These are phyloP conservation scores for Gentiana straminea DNA, from an alignment of 257 asterid species.

Conservation along the genomic window DNA sequence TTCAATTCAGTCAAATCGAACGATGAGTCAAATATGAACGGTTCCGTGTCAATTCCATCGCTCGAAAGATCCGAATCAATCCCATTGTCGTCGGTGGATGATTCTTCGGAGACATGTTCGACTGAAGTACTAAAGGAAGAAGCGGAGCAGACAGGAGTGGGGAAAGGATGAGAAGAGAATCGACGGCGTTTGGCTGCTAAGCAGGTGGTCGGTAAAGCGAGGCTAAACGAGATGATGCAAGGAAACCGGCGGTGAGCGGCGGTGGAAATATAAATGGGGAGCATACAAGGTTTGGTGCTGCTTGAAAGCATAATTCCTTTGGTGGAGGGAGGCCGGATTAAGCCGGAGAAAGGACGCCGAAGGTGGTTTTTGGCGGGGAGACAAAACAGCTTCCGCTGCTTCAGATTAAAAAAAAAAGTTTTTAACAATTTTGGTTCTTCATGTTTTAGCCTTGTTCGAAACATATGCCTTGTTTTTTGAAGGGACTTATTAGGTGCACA, in stretches of 20 bases:
- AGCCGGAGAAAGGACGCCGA: conserved; percentile 9
- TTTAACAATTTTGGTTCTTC: no score
- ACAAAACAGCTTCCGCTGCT: background rate
- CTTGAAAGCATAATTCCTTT: conserved; percentile 36
- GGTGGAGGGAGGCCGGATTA: no score
- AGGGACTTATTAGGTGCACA: no score
- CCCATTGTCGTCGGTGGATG: conserved; percentile 10
- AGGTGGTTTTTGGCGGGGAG: conserved; percentile 1
- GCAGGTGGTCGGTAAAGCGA: background rate
- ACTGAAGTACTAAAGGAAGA: conserved; percentile 12
- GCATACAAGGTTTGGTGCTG: conserved; percentile 15
- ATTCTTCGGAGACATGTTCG: conserved; percentile 11
- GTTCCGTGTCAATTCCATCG: conserved; percentile 17
- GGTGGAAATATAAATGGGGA: conserved; percentile 12
- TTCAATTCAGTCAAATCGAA: conserved; percentile 50
- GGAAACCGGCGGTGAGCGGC: conserved; percentile 4
- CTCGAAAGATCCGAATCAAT: conserved; percentile 13
- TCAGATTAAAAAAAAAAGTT: no score
- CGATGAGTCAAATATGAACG: conserved; percentile 37
- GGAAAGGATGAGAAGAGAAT: conserved; percentile 12
- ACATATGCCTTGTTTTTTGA: no score
- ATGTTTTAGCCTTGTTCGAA: no score
- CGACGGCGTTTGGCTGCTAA: conserved; percentile 18
- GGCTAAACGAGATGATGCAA: background rate
- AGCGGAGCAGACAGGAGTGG: conserved; percentile 9